A percentile compares a stretch with the other conserved stretches of the same genome.
These are phyloP conservation scores for Fusarium graminum DNA, from an alignment of 2,329 filamentous ascomycete genomes.

Conservation along the genomic window DNA sequence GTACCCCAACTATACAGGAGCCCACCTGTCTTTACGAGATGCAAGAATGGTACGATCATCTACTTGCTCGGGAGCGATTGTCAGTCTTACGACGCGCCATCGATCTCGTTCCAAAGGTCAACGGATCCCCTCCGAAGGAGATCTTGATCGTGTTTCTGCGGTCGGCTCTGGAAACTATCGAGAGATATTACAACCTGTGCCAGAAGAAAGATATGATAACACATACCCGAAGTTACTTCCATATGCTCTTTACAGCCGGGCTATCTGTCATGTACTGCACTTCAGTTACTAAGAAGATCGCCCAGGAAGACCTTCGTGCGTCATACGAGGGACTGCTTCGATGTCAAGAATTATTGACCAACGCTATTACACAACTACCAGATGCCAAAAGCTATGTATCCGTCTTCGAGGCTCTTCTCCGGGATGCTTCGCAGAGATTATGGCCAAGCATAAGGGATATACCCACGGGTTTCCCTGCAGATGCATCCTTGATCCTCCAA, in stretches of 20 bases:
- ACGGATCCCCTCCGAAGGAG: constrained; percentile 51
- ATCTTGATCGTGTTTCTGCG: constrained; percentile 53
- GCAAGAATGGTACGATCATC: constrained; percentile 60
- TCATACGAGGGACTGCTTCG: neutral
- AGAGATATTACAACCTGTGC: constrained; percentile 55
- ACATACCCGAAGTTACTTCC: constrained; percentile 63
- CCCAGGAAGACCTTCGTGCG: constrained; percentile 3
- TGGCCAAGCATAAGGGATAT: neutral
- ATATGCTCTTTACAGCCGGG: constrained; percentile 61
- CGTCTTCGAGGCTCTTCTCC: constrained; percentile 35
- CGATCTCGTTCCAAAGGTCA: constrained; percentile 54
- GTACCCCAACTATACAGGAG: constrained; percentile 50
- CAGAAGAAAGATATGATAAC: constrained; percentile 53
- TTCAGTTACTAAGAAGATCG: constrained; percentile 30
- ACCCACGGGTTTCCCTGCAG: accelerated
- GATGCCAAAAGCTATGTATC: constrained; percentile 38
- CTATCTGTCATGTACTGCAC: constrained; percentile 54
- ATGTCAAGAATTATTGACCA: constrained; percentile 3
- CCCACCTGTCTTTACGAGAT: constrained; percentile 59
- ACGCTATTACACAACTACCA: constrained; percentile 26
- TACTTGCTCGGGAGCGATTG: constrained; percentile 57
- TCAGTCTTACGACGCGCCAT: constrained; percentile 58
- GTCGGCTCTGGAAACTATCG: constrained; percentile 55
- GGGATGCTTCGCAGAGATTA: constrained; percentile 21
- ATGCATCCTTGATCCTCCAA: neutral